Conservation (phyloP, 2,329 filamentous ascomycete genomes). For the Paracamarosporium sp. region DNA sequence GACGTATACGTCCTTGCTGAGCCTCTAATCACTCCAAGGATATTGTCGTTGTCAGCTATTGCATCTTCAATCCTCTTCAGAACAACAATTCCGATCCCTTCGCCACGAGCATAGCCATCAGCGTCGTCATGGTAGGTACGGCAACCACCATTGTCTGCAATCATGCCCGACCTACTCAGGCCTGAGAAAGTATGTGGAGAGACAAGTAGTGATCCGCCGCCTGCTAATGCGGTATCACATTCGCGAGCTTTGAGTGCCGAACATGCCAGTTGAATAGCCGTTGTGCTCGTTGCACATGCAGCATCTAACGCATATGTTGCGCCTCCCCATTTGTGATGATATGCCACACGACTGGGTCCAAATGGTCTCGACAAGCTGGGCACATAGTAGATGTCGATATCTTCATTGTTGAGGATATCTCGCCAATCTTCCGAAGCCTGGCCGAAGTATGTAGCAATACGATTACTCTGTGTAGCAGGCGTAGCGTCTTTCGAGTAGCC, state of each 20-base stretch:
- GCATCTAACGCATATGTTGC: conserved; percentile 19
- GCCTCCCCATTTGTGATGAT: conserved; percentile 14
- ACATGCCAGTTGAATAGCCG: conserved; percentile 31
- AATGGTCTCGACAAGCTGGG: conserved; percentile 59
- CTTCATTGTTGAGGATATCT: conserved; percentile 1
- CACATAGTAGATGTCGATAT: conserved; percentile 57
- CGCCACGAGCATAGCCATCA: conserved; percentile 46
- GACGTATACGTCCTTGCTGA: conserved; percentile 53
- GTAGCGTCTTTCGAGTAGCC: conserved; percentile 31
- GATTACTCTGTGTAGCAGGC: conserved; percentile 27
- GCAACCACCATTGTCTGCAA: conserved; percentile 33
- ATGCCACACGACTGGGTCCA: conserved; percentile 37
- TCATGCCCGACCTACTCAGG: conserved; percentile 27
- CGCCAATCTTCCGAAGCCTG: conserved; percentile 35
- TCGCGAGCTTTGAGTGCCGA: conserved; percentile 22
- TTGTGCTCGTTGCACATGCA: conserved; percentile 18
- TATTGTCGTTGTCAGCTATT: conserved; percentile 25
- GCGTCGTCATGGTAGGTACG: conserved; percentile 42
- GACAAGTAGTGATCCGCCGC: conserved; percentile 31
- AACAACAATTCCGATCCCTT: conserved; percentile 35
- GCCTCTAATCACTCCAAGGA: conserved; percentile 34
- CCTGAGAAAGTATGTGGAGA: conserved; percentile 53
- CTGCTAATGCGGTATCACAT: conserved; percentile 25
- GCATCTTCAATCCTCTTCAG: conserved; percentile 46
- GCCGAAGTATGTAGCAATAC: conserved; percentile 44